Base-by-base conservation (phyloP, 257 asterid genomes). In the Lavandula angustifolia region DNA sequence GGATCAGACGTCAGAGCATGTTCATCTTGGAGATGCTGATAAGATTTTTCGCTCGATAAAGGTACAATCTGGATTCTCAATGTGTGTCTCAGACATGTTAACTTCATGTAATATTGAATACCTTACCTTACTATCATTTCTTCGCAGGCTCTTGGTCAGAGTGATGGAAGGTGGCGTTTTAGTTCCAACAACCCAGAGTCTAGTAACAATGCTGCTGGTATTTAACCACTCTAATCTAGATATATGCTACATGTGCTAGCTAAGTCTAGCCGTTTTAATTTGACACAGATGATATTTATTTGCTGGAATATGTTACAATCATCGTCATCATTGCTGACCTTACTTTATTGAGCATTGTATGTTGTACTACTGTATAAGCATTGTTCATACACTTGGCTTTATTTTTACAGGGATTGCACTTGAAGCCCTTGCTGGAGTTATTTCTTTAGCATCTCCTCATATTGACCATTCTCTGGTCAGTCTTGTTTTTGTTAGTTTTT, bases 121-220 rank as follows among this genome's bases (percentile, higher is more conserved):
- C 41, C 75, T 8, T 65, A 32, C 64, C 40, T 68, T 73, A 65
- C 55, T 16, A 31, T 71, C 32, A 13, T 47, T 69, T 70, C 58
- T 60, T 72, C 60, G 52, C 80, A 94, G 99, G 90, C 95, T 77
- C 96, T 94, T 57, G 73, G 99, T 78, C 97, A 91, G 76, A 94
- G 98, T 84, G 99, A 94, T 83, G 98, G 98, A 74, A 90, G 91
- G 78, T 94, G 98, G 98, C 92, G 92, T 57, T 81, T 84, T 71
- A 91, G 80, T 79, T 75, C 95, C 74, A 80, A 76, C 81, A 86
- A 87, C 67, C 95, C 96, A 3, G 87, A 90, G 73, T 84, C 95
- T 65, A 94, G 99, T 69, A 80, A 76, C 77, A 80, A 74, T 40
- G 96, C 99, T 77, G 96, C 99, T 44, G 99, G 99, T 87, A 75